Base-by-base conservation (phyloP, 768 basidiomycete genomes). In the Lentinula sp. region DNA sequence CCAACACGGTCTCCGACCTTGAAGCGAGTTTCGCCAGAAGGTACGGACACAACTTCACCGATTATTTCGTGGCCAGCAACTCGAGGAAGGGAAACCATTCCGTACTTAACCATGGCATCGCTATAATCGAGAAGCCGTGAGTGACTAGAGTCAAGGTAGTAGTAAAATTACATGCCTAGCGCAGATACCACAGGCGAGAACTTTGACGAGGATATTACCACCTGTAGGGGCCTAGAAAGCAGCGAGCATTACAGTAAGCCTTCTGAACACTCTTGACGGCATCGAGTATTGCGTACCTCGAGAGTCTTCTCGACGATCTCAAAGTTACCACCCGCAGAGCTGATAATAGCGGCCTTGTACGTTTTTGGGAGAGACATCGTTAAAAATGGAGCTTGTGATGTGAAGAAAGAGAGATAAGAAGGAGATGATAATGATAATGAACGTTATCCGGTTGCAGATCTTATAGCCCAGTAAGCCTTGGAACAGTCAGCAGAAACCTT, bases 341-440 rank as follows among this genome's bases (percentile, higher is more conserved):
- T 21, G 39, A 55, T 39, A 23, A 40, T 35, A 18, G 53, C 53
- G 53, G 53, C 53, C 15, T 55, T 55, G 53, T n/a, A 55, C 11
- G 53, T 55, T 55, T 55, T 55, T 18, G 53, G 53, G 53, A 40
- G 53, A 40, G 53, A 55, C 53, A 55, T 37, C 37, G 37, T 55
- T 18, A 28, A 34, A 34, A 15, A 11, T 23, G 3, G 42, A 21
- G 21, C 46, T 48, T 7, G 46, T 21, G 21, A 48, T 48, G 11
- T 6, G 18, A 23, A 48, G 7, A 21, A 23, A 23, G 21, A 23
- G 21, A 48, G 46, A 48, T 48, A 48, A 48, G 46, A 23, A n/a
- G 8, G 46, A 23, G 21, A 48, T 16, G 42, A 10, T 48, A 18
- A 21, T 48, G 46, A 48, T 48, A 9, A 48, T 48, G 4, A 48